Evolutionary conservation across 2,329 filamentous ascomycete species (phyloP), one percentile per base, ranked within the genome.

Genomic region (Lojkania enalia): DNA sequence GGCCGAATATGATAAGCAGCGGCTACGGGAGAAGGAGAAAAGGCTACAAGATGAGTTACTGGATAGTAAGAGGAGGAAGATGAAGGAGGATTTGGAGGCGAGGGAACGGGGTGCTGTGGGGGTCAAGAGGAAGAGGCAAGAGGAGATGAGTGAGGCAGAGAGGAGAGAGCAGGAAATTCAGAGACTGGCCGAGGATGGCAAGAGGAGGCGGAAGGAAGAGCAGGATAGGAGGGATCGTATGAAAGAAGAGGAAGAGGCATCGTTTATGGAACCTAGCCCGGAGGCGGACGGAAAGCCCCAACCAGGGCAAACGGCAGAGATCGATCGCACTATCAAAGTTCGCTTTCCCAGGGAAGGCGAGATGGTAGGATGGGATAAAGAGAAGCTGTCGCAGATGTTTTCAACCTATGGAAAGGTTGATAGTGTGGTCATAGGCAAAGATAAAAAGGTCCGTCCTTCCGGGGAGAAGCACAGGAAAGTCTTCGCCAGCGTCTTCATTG

Each of bases 1-100:
- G 47, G 79, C 82, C 38, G 82, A 85, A 42, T 96, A 96, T 74
- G 88, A 96, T 63, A 80, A 82, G 64, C 83, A 85, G 50, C 82
- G 88, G 33, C 82, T 85, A 59, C 88, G 89, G 29, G 78, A 82
- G 51, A 74, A 85, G 46, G 81, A 87, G 63, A 86, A 86, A 63
- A 81, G 82, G 66, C 77, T 83, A 62, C 83, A 90, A 70, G 79
- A 85, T 59, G 84, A 87, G 39, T 77, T 85, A 49, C 86, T 95
- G 71, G 84, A 88, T 58, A 83, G 83, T 36, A 81, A 85, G 69
- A 77, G 87, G 57, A 77, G 87, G 63, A 80, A 83, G 56, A 87
- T 95, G 80, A 87, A 88, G 54, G 90, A 95, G 62, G 90, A 96
- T 63, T 74, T 97, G 39, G 90, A 96, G 71, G 80, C 82, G 19